Evolutionary conservation across 192 early-diverging fungal species (phyloP), one percentile per base, ranked within the genome.

Genomic region (Jimgerdemannia flammicorona): DNA sequence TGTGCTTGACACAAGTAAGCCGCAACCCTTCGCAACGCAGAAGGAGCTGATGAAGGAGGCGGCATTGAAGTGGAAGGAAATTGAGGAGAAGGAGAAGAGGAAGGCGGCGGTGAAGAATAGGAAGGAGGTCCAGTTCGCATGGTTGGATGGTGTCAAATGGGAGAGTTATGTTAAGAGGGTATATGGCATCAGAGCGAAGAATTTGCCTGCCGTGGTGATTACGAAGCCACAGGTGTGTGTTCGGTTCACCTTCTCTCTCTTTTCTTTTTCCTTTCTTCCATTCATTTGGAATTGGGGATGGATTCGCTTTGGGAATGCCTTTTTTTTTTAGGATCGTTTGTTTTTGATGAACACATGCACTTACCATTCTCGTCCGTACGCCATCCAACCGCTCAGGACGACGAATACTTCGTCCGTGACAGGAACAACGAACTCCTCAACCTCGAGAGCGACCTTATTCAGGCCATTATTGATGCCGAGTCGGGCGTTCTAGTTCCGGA

Each of bases 21-120:
- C 79, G 49, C 83, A 54, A 54, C 81, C 54, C 3, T 78, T 81
- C 59, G 81, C 80, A 54, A 83, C 73, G 67, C 79, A 77, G 70
- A 83, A 81, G 78, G 79, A 83, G 43, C 79, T 77, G 43, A 83
- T 74, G n/a, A 86, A 83, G 19, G 83, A 66, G 0, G 67, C 18
- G 44, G 78, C 83, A 44, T 83, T 83, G 10, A 77, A 70, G 40
- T 79, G 20, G 10, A 78, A 81, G 0, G 84, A 81, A 3, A 78
- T 72, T 17, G 80, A 6, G 67, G 78, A 75, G 75, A 80, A 83
- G 82, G 78, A 75, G 75, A 80, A 83, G 82, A 86, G 83, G 40
- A 86, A 84, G 40, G 2, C 0, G 8, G 49, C 49, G 8, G 2
- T 59, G 49, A 59, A 59, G 49, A 14, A 10, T 59, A 59, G 14